Evolutionary conservation across 768 basidiomycete genomes (phyloP).

Genomic region (Tylopilus vinaceipallidus): DNA sequence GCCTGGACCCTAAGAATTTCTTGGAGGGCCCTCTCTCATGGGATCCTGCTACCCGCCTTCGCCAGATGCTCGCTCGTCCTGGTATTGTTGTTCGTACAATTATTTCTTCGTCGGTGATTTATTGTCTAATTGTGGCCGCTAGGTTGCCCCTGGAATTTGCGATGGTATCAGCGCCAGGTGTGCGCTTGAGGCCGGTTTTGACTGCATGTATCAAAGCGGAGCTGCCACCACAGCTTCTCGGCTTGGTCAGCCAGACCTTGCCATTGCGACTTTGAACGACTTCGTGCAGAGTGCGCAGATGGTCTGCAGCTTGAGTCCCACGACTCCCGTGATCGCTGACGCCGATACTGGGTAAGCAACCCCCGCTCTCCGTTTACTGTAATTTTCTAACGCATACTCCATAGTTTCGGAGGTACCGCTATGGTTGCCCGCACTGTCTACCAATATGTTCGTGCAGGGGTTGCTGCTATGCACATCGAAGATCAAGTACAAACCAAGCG

Average conservation of each 20-base stretch:
- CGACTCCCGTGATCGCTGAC: constrained; percentile 72
- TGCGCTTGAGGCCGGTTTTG: constrained; percentile 76
- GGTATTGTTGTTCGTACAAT: constrained; percentile 65
- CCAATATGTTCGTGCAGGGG: constrained; percentile 67
- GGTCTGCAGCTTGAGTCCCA: constrained; percentile 64
- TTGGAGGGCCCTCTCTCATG: constrained; percentile 65
- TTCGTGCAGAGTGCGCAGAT: constrained; percentile 71
- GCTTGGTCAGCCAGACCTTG: constrained; percentile 75
- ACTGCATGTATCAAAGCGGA: constrained; percentile 77
- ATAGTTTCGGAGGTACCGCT: constrained; percentile 66
- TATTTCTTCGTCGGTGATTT: not conserved
- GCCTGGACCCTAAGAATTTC: constrained; percentile 67
- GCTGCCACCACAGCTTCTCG: constrained; percentile 80
- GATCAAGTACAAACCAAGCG: constrained; percentile 82
- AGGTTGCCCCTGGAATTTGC: constrained; percentile 79
- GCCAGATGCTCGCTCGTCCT: constrained; percentile 66
- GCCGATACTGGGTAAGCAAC: constrained; percentile 66
- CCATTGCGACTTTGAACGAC: constrained; percentile 75
- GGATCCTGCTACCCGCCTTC: constrained; percentile 69
- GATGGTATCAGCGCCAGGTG: constrained; percentile 80
- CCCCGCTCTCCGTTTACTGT: constrained; percentile 6
- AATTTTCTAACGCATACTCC: not conserved
- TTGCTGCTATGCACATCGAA: constrained; percentile 77
- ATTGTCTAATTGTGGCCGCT: not conserved
- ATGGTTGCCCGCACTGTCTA: constrained; percentile 75